Percentiles rank a stretch among this genome's conserved stretches.
These are phyloP conservation scores for Phytophthora aleatoria DNA, from an alignment of 352 stramenopile genomes.

Conservation along the genomic window DNA sequence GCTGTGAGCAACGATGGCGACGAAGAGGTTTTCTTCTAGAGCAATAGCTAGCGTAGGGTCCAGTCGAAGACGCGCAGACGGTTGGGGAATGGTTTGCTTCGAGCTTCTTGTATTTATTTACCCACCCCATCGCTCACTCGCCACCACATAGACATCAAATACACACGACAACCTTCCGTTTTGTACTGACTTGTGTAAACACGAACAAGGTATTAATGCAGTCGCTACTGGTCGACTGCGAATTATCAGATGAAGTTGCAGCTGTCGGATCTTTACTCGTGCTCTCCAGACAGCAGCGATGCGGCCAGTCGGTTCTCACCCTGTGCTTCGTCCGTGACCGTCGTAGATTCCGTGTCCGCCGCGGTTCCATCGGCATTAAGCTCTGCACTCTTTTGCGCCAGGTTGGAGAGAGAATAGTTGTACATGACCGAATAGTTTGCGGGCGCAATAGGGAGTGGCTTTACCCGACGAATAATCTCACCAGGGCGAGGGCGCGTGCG, in stretches of 20 bases:
- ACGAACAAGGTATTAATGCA: slow-evolving; percentile 18
- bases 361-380: slow-evolving; percentile 36
- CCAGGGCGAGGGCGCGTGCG: slow-evolving; percentile 74
- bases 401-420: slow-evolving; percentile 64
- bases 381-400: slow-evolving; percentile 61
- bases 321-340: slow-evolving; percentile 26
- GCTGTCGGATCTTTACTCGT: slow-evolving; percentile 44
- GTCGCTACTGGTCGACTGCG: slow-evolving; percentile 12
- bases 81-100: slow-evolving; percentile 16
- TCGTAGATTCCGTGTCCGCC: slow-evolving; percentile 16
- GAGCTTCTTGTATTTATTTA: slow-evolving; percentile 39
- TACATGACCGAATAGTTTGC: slow-evolving; percentile 83
- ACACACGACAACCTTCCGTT: not conserved
- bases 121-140: slow-evolving; percentile 14
- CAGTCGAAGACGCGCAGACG: slow-evolving; percentile 13
- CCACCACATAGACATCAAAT: slow-evolving; percentile 29
- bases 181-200: slow-evolving; percentile 5
- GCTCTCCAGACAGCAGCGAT: slow-evolving; percentile 55
- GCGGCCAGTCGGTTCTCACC: slow-evolving; percentile 54
- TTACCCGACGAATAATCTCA: slow-evolving; percentile 76
- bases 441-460: slow-evolving; percentile 71
- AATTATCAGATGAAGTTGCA: slow-evolving; percentile 36
- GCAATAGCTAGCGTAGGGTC: not conserved
- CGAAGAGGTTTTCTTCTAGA: slow-evolving; percentile 81
- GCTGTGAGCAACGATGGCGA: slow-evolving; percentile 67